Evolutionary conservation across 495 filamentous ascomycete genomes (phyloP), one percentile per base, ranked within the genome.

Genomic region (Annulohypoxylon nitens): DNA sequence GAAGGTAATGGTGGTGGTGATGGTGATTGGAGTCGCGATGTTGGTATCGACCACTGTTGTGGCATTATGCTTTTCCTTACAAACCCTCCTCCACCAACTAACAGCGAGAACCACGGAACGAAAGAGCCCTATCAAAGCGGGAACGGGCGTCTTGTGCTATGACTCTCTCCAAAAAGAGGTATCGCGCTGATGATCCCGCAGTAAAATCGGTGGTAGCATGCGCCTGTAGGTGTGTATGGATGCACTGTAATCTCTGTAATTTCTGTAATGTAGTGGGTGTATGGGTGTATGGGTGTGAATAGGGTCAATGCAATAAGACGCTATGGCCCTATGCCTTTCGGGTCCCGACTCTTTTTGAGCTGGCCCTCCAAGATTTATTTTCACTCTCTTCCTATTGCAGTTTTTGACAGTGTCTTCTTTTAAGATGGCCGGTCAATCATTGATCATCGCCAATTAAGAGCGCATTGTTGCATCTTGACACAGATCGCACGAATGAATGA

Each of bases 131-230:
- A 65, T 60, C 68, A 61, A 70, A 43, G n/a, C 25, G 41, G 45
- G 23, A 65, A 61, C 43, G 16, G 69, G 48, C 48, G 55, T 47
- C 55, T 30, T 43, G 61, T 74, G 55, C 71, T 74, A 65, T 69
- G 71, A 74, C 65, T 61, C 65, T 14, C 47, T 18, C 61, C 70
- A 61, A 69, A 67, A 74, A 25, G 64, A 74, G 65, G 39, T 69
- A 69, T 39, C 55, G 20, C 61, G 61, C 54, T 65, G 71, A 69
- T 69, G 71, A 74, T 69, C 71, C 69, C 47, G 48, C 62, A 18
- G 34, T 70, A 53, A 30, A 36, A 48, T 50, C 41, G 30, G 30
- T 30, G 57, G 41, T 71, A 57, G 36, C 47, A 66, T 39, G 16
- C 55, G 36, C 11, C 36, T 2, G 36, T 39, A 39, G 11, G 39